A percentile compares a stretch with the other conserved stretches of the same genome.
Conservation (phyloP, 768 basidiomycete genomes). For the Lactifluus volemus region DNA sequence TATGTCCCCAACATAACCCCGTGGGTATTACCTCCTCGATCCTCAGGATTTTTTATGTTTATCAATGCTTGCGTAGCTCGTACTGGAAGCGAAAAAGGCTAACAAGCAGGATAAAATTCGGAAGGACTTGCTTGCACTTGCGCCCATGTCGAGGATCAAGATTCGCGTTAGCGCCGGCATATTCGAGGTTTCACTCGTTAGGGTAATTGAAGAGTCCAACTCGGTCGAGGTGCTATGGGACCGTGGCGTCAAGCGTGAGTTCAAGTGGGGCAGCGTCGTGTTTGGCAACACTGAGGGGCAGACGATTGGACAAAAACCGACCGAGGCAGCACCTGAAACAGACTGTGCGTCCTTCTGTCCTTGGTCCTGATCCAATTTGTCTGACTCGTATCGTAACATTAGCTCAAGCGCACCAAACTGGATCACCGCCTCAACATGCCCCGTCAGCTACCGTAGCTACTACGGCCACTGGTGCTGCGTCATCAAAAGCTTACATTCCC, state of each 20-base stretch:
- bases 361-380: not conserved
- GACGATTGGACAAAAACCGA: constrained; percentile 59
- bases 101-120: constrained; percentile 68
- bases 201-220: constrained; percentile 57
- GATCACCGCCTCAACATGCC: not conserved
- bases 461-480: not conserved
- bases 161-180: constrained; percentile 77
- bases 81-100: constrained; percentile 66
- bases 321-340: constrained; percentile 40
- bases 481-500: not conserved
- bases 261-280: constrained; percentile 76
- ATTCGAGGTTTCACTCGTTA: constrained; percentile 75
- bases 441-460: not conserved
- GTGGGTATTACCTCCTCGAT: constrained; percentile 38
- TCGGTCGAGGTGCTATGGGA: constrained; percentile 82
- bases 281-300: constrained; percentile 66
- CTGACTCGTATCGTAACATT: not conserved
- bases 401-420: not conserved
- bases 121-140: constrained; percentile 59
- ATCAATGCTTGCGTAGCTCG: constrained; percentile 37
- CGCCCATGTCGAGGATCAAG: constrained; percentile 68
- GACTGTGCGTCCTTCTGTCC: constrained; percentile 34
- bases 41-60: not conserved
- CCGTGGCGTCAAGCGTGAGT: constrained; percentile 59
- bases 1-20: constrained; percentile 88